Base-by-base conservation (phyloP, 2,329 filamentous ascomycete genomes). In the Colletotrichum chrysophilum region DNA sequence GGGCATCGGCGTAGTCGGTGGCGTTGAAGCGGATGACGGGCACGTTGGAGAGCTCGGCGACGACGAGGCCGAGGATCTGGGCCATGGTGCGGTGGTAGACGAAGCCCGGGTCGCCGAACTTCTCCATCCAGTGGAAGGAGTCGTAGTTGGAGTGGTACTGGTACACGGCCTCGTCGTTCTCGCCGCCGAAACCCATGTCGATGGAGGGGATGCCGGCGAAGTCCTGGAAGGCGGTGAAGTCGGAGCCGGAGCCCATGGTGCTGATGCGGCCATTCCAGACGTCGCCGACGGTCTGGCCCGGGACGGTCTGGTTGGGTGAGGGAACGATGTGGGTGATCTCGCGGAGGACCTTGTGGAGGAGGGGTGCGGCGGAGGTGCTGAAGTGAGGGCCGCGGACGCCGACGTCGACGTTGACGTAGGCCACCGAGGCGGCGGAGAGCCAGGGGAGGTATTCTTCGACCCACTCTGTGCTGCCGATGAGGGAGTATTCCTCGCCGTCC, bases 131-230 rank as follows among this genome's bases (percentile, higher is more conserved):
- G 84, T 94, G 88, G 83, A 96, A 97, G 80, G 93, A 95, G 83
- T 98, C 96, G 84, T 97, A 98, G 87, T 98, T 98, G 83, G 93
- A 93, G 86, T 98, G 96, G 84, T 98, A 98, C 80, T 95, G 94
- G 81, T 95, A 95, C 4, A 95, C 88, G 0, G 93, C 86, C 58
- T 89, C 88, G 3, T 84, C 81, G 1, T 79, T 74, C 28, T 84
- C 84, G 9, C 79, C 81, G 18, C 82, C 83, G 80, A 94, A 95
- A 30, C 90, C 89, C 66, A 94, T 88, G 80, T 94, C 91, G 16
- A 94, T 82, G 77, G 89, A 91, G 9, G 93, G 89, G 55, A 95
- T 87, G 60, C 93, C 94, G 1, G 92, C 92, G 79, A 89, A 92
- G 82, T 95, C 93, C 80, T 94, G 92, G 86, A 95, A 95, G 26